Evolutionary conservation across 805 yeast species (phyloP).

Genomic region (Barnettozyma botsteinii): DNA sequence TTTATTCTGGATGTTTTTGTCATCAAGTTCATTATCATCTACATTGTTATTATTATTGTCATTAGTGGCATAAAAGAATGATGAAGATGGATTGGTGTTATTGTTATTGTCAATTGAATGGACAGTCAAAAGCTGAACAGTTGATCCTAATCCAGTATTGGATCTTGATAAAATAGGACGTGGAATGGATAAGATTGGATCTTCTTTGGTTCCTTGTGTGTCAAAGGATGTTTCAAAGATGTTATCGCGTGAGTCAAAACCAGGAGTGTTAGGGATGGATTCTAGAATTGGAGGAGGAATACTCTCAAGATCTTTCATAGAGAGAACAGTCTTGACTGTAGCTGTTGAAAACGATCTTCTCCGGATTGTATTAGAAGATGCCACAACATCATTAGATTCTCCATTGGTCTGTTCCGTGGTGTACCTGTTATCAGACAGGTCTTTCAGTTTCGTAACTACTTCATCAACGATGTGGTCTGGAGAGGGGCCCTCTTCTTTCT

Average conservation of each 20-base stretch:
- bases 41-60: no score
- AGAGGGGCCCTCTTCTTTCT: not conserved
- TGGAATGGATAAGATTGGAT: not conserved
- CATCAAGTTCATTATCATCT: constrained; percentile 6
- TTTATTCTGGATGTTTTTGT: not conserved
- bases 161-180: constrained; percentile 1
- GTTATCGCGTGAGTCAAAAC: constrained; percentile 23
- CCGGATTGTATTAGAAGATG: constrained; percentile 5
- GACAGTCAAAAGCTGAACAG: constrained; percentile 2
- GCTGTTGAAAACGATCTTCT: constrained; percentile 9
- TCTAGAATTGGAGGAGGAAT: constrained; percentile 36
- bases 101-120: not conserved
- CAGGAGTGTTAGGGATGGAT: constrained; percentile 38
- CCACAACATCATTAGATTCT: not conserved
- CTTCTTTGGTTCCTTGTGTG: not conserved
- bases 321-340: constrained; percentile 9
- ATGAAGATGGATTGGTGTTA: not conserved
- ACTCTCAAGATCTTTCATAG: constrained; percentile 5
- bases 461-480: not conserved
- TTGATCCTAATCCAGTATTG: constrained; percentile 13
- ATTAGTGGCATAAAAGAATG: not conserved
- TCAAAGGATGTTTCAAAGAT: constrained; percentile 5
- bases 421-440: no score
- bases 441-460: not conserved
- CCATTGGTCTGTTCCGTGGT: no score